phyloP scores from a whole-genome alignment of 1,139 yeast genomes.

The Geotrichum aggregatum region DNA sequence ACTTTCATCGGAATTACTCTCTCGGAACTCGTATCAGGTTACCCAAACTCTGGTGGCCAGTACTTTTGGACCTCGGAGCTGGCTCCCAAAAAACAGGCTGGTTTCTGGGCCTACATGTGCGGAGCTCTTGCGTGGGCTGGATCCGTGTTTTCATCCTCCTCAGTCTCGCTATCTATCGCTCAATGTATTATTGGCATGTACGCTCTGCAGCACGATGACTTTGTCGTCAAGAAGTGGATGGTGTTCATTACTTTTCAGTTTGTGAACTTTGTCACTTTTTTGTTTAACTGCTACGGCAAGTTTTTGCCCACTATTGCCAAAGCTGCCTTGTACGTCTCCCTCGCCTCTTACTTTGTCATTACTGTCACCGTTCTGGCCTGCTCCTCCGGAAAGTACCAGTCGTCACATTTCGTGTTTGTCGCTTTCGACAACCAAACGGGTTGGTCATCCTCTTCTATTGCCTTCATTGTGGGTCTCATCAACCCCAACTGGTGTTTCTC shows the following conservation, averaged over 20 bases:
- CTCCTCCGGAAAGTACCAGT: slow-evolving; percentile 48
- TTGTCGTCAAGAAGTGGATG: slow-evolving; percentile 45
- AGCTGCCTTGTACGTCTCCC: slow-evolving; percentile 48
- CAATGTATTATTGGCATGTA: slow-evolving; percentile 50
- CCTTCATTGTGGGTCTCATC: slow-evolving; percentile 57
- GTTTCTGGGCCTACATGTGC: slow-evolving; percentile 50
- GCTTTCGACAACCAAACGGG: slow-evolving; percentile 53
- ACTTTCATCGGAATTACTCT: slow-evolving; percentile 47
- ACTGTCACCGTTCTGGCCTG: slow-evolving; percentile 48
- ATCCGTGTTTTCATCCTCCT: slow-evolving; percentile 54
- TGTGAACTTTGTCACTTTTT: slow-evolving; percentile 35
- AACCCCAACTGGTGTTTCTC: slow-evolving; percentile 61
- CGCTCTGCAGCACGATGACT: slow-evolving; percentile 44
- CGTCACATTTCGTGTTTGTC: slow-evolving; percentile 50
- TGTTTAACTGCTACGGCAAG: slow-evolving; percentile 40
- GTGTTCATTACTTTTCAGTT: slow-evolving; percentile 47
- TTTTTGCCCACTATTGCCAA: slow-evolving; percentile 43
- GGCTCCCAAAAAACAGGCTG: slow-evolving; percentile 49
- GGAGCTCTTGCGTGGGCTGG: slow-evolving; percentile 60
- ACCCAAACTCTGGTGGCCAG: slow-evolving; percentile 59
- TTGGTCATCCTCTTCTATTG: slow-evolving; percentile 52
- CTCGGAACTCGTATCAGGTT: slow-evolving; percentile 52
- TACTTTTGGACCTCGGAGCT: slow-evolving; percentile 57
- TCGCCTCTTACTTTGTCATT: slow-evolving; percentile 47
- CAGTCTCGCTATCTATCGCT: slow-evolving; percentile 51